These are phyloP conservation scores for Helotiales sp. DNA, from an alignment of 2,329 filamentous ascomycete genomes.

Conservation along the genomic window DNA sequence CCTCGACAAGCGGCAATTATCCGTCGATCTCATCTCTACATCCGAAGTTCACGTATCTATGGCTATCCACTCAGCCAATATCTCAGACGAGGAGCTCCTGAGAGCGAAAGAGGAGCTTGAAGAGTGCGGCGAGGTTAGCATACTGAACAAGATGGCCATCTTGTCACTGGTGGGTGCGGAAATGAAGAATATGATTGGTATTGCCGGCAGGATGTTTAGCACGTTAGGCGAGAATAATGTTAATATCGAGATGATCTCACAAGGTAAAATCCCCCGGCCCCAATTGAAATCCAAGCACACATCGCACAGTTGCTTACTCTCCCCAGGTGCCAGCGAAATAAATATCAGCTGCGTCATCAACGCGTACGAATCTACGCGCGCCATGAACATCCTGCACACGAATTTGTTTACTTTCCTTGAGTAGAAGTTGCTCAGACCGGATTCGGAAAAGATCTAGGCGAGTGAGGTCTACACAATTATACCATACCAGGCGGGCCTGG, in stretches of 20 bases:
- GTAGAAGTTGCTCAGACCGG: conserved; percentile 22
- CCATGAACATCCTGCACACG: conserved; percentile 95
- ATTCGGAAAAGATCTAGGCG: background rate
- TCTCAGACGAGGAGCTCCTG: conserved; percentile 65
- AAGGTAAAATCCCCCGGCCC: conserved; percentile 69
- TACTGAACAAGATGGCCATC: conserved; percentile 92
- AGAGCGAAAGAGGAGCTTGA: conserved; percentile 73
- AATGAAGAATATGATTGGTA: conserved; percentile 97
- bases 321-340: conserved; percentile 90
- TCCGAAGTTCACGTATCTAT: conserved; percentile 97
- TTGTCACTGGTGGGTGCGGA: conserved; percentile 92
- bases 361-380: conserved; percentile 85
- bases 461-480: background rate
- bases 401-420: conserved; percentile 96
- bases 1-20: conserved; percentile 83
- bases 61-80: conserved; percentile 84
- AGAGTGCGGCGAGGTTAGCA: conserved; percentile 86
- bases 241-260: conserved; percentile 99
- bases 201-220: conserved; percentile 93
- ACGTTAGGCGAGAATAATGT: conserved; percentile 91
- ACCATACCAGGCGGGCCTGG: background rate
- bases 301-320: conserved; percentile 24
- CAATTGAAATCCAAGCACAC: background rate
- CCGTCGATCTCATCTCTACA: conserved; percentile 94
- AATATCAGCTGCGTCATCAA: conserved; percentile 99